Evolutionary conservation across 2,329 filamentous ascomycete species (phyloP), one percentile per base, ranked within the genome.

Genomic region (Pseudofabraea citricarpa): DNA sequence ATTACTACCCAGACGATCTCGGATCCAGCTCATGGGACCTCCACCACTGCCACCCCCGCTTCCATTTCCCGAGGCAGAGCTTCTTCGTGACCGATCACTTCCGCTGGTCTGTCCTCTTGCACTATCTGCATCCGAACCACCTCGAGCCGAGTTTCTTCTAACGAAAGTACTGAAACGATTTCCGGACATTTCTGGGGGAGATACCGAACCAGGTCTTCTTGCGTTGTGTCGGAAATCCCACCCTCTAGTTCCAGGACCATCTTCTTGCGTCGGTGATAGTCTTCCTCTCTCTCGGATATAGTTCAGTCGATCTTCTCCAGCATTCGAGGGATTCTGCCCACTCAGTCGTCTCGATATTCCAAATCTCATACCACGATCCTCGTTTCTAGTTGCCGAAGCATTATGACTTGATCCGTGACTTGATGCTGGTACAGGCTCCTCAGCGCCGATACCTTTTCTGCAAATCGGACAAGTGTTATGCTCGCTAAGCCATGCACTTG

Each of bases 401-500:
- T 32, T 47, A 10, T 49, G 36, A 33, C 49, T 55, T 21, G 50
- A 41, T 38, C 49, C 43, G 39, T 51, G 35, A 18, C 40, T 47
- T 27, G 44, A 33, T 15, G 53, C 26, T 20, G 24, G n/a, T 20
- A 26, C 15, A 19, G 19, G 16, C 37, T 49, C 27, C 1, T 52
- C 52, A 6, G 46, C 51, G 36, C 54, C 57, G 9, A 63, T 56
- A 7, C 60, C 60, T 49, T 62, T 76, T 29, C 87, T 77, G 59
- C 87, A 91, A 41, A 90, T 84, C 1, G 91, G 91, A 56, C 91
- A 97, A 0, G 90, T 95, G 56, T 96, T 90, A 64, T 96, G 90
- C 64, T 95, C 87, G 56, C 77, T 79, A 40, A 97, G 68, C 91
- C 91, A 97, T 39, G 86, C 73, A 19, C 81, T 75, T 24, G 93